Conservation (phyloP, 257 asterid species). For the Craterostigma plantagineum region DNA sequence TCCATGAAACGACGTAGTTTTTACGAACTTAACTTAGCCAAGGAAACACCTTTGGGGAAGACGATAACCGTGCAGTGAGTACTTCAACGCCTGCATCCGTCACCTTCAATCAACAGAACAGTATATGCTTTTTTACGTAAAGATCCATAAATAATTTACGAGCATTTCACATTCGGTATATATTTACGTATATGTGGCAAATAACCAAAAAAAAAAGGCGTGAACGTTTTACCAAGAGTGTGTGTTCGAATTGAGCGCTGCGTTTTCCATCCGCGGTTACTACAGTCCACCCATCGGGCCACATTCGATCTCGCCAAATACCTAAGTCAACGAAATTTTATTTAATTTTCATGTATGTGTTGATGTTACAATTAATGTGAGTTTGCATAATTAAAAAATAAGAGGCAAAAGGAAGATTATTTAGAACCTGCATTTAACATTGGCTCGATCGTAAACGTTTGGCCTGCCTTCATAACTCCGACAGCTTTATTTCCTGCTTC, state of each 20-base stretch:
- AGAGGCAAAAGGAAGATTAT: neutral
- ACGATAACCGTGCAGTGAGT: conserved; percentile 74
- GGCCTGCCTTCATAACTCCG: conserved; percentile 95
- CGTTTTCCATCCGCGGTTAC: conserved; percentile 93
- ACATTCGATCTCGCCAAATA: conserved; percentile 86
- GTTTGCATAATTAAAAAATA: neutral
- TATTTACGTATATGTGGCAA: too few species aligned
- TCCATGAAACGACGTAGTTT: too few species aligned
- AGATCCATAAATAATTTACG: too few species aligned
- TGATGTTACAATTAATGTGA: too few species aligned
- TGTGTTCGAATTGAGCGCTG: conserved; percentile 95
- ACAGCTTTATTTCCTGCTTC: conserved; percentile 86
- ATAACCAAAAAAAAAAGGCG: too few species aligned
- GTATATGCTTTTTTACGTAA: too few species aligned
- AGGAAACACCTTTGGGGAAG: conserved; percentile 79
- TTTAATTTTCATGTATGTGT: too few species aligned
- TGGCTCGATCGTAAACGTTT: conserved; percentile 91
- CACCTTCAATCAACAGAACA: too few species aligned
- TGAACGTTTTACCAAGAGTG: conserved; percentile 51
- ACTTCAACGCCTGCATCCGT: conserved; percentile 90
- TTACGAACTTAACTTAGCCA: conserved; percentile 59
- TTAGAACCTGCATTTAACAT: conserved; percentile 75
- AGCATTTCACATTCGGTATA: too few species aligned
- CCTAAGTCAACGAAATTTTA: conserved; percentile 23
- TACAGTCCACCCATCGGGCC: conserved; percentile 99